These are phyloP conservation scores for Bipolaris zeicola DNA, from an alignment of 2,329 filamentous ascomycete genomes.

Conservation along the genomic window DNA sequence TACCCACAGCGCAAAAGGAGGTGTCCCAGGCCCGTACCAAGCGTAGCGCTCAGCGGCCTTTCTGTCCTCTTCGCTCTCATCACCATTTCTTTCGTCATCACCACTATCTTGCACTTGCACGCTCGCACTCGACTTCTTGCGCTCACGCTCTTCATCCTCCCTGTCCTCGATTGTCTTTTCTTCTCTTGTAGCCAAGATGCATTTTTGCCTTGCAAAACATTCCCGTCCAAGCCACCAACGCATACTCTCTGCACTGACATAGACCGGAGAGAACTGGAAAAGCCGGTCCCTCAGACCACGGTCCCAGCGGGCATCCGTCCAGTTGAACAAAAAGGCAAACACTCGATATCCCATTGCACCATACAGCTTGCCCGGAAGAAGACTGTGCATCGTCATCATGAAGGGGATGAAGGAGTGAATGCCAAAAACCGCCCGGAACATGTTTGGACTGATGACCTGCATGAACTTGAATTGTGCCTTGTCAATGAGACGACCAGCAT, in stretches of 20 bases:
- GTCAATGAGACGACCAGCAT: constrained; percentile 82
- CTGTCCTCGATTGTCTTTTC: constrained; percentile 67
- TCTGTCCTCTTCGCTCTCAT: constrained; percentile 45
- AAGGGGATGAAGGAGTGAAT: constrained; percentile 92
- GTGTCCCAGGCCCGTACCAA: constrained; percentile 82
- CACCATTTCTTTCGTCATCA: constrained; percentile 16
- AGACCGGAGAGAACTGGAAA: constrained; percentile 92
- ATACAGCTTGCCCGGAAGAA: constrained; percentile 71
- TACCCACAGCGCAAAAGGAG: constrained; percentile 88
- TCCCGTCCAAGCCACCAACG: constrained; percentile 92
- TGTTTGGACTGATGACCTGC: constrained; percentile 73
- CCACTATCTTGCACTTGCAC: constrained; percentile 21
- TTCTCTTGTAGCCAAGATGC: constrained; percentile 80
- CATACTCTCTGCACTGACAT: constrained; percentile 89
- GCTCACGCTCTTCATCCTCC: constrained; percentile 49
- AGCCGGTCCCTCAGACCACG: constrained; percentile 76
- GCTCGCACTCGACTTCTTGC: constrained; percentile 13
- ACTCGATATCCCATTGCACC: constrained; percentile 85
- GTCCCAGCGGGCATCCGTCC: constrained; percentile 87
- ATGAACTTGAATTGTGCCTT: constrained; percentile 94
- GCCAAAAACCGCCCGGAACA: constrained; percentile 84
- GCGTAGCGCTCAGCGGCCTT: constrained; percentile 55
- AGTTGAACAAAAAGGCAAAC: constrained; percentile 87
- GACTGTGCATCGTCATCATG: constrained; percentile 82
- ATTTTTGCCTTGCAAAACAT: constrained; percentile 83